Base-by-base conservation (phyloP, 2,329 filamentous ascomycete genomes). In the Trichoderma hamatum region DNA sequence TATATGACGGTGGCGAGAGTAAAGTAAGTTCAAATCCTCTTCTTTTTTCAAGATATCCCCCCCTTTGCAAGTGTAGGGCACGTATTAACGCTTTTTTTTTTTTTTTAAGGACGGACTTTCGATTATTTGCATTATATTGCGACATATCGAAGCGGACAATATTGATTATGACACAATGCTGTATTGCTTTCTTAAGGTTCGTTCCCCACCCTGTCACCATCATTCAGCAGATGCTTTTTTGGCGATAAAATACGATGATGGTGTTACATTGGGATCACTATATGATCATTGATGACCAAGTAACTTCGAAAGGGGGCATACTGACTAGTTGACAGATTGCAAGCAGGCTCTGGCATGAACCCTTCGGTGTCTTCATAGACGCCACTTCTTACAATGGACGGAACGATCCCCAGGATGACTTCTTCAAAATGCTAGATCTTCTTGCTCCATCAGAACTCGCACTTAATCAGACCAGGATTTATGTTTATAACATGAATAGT, bases 401-500 rank as follows among this genome's bases (percentile, higher is more conserved):
- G 70, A 88, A 86, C 67, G 89, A 91, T 72, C 85, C 88, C 14
- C 86, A 87, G 70, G 89, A 92, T 74, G 86, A 89, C 21, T 78
- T 91, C 2, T 89, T 91, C 74, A 86, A 86, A 65, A 89, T 86
- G 73, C 79, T 90, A 10, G 88, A 91, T 74, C 79, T 86, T 13
- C 82, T 92, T 3, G 88, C 87, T 3, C 89, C 89, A 0, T 82
- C 83, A 0, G 89, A 92, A 73, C 77, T 91, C 55, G 83, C 85
- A 1, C 83, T 82, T 63, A 86, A 89, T 70, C 79, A 91, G 4
- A 82, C 85, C 1, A 83, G 88, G 46, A 83, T 90, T 51, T 92
- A 91, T 72, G 83, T 92, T 19, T 91, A 92, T 78, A 92, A 92
- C 75, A 91, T 91, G 89, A 92, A 92, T 73, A 90, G 87, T 74